These are phyloP conservation scores for Fusarium caatingaense DNA, from an alignment of 2,329 filamentous ascomycete genomes.

Conservation along the genomic window DNA sequence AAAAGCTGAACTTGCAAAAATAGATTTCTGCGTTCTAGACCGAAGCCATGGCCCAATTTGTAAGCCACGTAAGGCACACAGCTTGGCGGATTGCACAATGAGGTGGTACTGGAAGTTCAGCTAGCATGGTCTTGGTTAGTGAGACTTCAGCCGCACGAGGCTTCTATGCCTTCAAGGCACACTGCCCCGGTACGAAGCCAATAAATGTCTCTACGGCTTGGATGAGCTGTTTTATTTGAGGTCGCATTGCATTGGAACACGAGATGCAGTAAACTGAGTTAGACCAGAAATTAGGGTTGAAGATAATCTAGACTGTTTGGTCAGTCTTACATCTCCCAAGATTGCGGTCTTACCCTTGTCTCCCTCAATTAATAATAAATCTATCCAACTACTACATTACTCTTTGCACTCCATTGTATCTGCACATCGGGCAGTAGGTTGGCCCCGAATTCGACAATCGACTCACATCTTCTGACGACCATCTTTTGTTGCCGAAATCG, in stretches of 20 bases:
- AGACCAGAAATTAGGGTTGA: fast-evolving
- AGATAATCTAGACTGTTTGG: no score
- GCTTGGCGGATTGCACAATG: background rate
- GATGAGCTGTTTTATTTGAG: fast-evolving
- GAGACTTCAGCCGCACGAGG: conserved; percentile 28
- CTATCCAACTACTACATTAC: no score
- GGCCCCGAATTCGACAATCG: no score
- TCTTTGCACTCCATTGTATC: no score
- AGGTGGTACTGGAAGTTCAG: fast-evolving
- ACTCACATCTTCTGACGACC: no score
- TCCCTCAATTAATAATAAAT: no score
- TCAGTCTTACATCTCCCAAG: no score
- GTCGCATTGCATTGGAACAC: fast-evolving
- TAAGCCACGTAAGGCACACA: conserved; percentile 28
- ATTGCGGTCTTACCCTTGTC: no score
- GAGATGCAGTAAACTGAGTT: no score
- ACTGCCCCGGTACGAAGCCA: background rate
- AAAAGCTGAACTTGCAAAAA: background rate
- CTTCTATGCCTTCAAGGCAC: background rate
- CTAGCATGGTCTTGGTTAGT: conserved; percentile 10
- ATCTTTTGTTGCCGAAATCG: no score
- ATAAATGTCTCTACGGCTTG: no score
- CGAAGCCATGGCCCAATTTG: background rate
- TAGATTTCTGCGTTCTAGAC: background rate
- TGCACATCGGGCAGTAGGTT: no score